A percentile compares a stretch with the other conserved stretches of the same genome.
These are phyloP conservation scores for Phytopythium litorale DNA, from an alignment of 352 stramenopile genomes.

Conservation along the genomic window DNA sequence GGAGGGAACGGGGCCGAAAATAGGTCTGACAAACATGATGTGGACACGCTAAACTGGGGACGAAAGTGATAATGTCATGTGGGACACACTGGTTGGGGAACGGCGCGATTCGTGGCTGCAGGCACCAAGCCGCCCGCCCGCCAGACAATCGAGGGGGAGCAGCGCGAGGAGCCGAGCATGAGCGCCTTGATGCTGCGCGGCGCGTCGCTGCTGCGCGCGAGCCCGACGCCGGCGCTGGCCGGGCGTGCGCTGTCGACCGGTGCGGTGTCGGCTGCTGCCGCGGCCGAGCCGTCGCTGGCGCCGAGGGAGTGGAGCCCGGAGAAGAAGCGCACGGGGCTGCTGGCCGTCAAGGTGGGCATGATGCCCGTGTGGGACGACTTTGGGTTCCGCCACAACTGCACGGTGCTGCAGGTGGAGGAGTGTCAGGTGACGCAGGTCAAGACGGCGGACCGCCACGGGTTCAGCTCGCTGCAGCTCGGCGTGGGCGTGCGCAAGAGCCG, in stretches of 20 bases:
- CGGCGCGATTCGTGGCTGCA: neutral
- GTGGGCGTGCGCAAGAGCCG: constrained; percentile 95
- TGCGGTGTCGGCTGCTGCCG: too few species aligned
- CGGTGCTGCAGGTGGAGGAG: constrained; percentile 89
- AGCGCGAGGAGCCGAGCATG: neutral
- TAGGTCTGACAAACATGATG: neutral
- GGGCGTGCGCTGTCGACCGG: constrained; percentile 20
- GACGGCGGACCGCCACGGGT: constrained; percentile 91
- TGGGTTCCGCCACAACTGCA: constrained; percentile 96
- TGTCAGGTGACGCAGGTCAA: constrained; percentile 96
- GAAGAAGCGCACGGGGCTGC: constrained; percentile 85
- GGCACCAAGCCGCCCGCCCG: neutral
- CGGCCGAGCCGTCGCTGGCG: constrained; percentile 13
- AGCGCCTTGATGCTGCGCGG: constrained; percentile 6
- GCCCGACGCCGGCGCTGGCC: neutral
- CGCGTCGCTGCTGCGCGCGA: neutral
- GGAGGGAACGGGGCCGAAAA: neutral
- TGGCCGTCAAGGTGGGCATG: constrained; percentile 98
- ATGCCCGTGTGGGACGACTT: constrained; percentile 98
- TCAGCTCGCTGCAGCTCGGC: constrained; percentile 94
- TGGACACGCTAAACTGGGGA: neutral
- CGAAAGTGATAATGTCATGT: neutral
- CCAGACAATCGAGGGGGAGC: neutral
- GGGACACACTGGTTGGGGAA: neutral
- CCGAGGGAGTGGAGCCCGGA: constrained; percentile 55